Conservation (phyloP, 2,329 filamentous ascomycete genomes). For the Ophiognomonia clavigignenti-juglandacearum region DNA sequence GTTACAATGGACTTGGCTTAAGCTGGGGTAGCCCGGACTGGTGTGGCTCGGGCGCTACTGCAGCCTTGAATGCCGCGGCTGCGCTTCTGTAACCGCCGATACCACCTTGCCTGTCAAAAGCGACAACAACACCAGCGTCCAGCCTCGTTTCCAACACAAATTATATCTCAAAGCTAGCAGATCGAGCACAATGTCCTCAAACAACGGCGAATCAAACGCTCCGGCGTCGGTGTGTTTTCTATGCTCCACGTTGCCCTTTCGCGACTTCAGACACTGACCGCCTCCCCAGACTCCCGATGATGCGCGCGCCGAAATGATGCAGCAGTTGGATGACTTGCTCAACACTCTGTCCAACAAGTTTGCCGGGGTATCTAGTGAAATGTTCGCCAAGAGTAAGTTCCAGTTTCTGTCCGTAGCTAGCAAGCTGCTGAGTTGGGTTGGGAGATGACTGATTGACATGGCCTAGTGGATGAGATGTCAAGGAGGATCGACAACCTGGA, state of each 20-base stretch:
- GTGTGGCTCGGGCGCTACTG: neutral
- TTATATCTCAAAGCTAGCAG: neutral
- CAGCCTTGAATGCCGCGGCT: neutral
- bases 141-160: too few relatives aligned
- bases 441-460: neutral
- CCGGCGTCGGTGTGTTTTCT: neutral
- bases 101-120: neutral
- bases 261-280: neutral
- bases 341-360: constrained; percentile 84
- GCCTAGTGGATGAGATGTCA: constrained; percentile 88
- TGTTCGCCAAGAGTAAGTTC: constrained; percentile 77
- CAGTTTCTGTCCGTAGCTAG: neutral
- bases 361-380: constrained; percentile 75
- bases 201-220: constrained; percentile 12
- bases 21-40: too few relatives aligned
- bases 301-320: constrained; percentile 61
- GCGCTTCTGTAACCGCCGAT: neutral
- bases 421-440: too few relatives aligned
- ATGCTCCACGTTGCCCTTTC: neutral
- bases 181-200: constrained; percentile 12
- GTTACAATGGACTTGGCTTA: too few relatives aligned
- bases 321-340: constrained; percentile 80
- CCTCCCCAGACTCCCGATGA: constrained; percentile 36
- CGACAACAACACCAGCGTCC: neutral
- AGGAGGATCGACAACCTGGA: constrained; percentile 80